These are phyloP conservation scores for Globisporangium yorkense DNA, from an alignment of 352 stramenopile species.

Conservation along the genomic window DNA sequence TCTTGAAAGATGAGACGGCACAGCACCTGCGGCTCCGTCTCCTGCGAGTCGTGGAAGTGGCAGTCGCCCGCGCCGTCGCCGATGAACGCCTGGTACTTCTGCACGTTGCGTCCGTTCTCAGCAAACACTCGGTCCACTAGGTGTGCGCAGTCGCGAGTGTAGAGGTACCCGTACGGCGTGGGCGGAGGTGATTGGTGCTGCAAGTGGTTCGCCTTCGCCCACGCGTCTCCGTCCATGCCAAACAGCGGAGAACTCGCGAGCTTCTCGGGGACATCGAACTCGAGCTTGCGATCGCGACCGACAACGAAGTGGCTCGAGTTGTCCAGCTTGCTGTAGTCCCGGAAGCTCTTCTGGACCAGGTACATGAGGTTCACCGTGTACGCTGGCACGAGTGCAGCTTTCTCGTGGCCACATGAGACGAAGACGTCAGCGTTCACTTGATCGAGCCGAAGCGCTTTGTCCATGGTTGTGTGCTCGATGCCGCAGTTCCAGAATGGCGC, in stretches of 20 bases:
- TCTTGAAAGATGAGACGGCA: conserved; percentile 28
- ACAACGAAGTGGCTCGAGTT: conserved; percentile 31
- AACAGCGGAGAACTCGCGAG: conserved; percentile 21
- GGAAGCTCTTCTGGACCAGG: conserved; percentile 28
- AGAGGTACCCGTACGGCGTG: no score
- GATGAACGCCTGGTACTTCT: conserved; percentile 39
- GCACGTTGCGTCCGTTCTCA: conserved; percentile 30
- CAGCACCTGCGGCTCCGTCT: conserved; percentile 27
- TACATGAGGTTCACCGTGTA: conserved; percentile 39
- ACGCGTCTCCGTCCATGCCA: conserved; percentile 16
- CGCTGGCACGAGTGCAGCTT: conserved; percentile 17
- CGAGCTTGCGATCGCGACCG: conserved; percentile 18
- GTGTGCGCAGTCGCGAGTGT: conserved; percentile 8
- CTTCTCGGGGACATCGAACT: conserved; percentile 22
- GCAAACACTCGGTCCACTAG: conserved; percentile 20
- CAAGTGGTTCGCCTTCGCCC: no score
- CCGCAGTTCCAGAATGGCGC: conserved; percentile 40
- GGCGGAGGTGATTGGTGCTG: no score
- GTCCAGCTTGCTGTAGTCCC: conserved; percentile 34
- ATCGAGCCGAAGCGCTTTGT: conserved; percentile 18
- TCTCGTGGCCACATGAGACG: conserved; percentile 16
- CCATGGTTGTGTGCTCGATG: conserved; percentile 34
- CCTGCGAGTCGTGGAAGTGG: conserved; percentile 30
- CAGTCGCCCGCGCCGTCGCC: conserved; percentile 30
- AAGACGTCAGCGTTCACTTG: conserved; percentile 20